Base-by-base conservation (phyloP, 2,329 filamentous ascomycete genomes). In the Aspergillus sp. region DNA sequence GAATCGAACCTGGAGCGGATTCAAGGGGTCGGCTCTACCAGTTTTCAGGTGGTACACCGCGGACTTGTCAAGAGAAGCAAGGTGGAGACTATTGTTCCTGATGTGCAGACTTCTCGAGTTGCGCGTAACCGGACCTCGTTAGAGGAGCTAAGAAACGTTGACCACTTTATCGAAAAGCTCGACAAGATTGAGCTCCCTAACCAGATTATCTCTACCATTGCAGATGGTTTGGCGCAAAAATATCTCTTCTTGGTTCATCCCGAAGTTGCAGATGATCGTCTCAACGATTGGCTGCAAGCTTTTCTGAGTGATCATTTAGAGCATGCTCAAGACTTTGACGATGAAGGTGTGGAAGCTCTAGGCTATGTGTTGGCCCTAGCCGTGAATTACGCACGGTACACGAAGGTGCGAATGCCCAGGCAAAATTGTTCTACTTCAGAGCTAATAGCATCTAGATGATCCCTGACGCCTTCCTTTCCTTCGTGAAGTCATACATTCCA, bases 131-230 rank as follows among this genome's bases (percentile, higher is more conserved):
- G 70, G 60, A 78, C 67, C 42, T 73, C 85, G 3, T 74, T 96
- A 5, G 91, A 96, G 68, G 91, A 96, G 67, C 85, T 96, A 53
- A 88, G 91, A 64, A 87, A 81, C 59, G 86, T 86, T 12, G 79
- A 85, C 22, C 81, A 85, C 49, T 88, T 96, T 58, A 87, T 91
- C 5, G 82, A 84, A 44, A 89, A 84, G 56, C 74, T 96, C 8
- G 90, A 96, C 64, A 89, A 83, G 63, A 86, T 96, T 24, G 89
- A 95, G 71, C 77, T 92, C 41, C 91, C 91, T 0, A 92, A 89
- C 61, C 91, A 96, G 72, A 80, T 96, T 2, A 85, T 92, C 41
- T 89, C 91, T 5, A 85, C 90, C 4, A 77, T 96, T 13, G 84
- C 83, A 2, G 89, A 96, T 67, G 88, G 88, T 3, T 78, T 96